Base-by-base conservation (phyloP, 257 asterid species). In the Fraxinus americana region DNA sequence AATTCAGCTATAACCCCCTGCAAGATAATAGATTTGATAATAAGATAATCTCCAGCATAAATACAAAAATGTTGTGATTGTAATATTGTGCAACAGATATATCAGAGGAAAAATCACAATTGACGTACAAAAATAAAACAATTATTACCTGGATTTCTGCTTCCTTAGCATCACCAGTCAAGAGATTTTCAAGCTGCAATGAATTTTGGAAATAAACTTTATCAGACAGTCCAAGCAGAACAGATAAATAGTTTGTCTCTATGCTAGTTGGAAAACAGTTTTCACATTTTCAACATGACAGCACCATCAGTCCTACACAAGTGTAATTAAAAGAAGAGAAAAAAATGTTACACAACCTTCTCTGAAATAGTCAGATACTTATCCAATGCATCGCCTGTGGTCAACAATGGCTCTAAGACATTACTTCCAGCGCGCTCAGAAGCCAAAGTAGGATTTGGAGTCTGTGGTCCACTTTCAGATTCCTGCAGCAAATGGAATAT, bases 1-100 rank as follows among this genome's bases (percentile, higher is more conserved):
- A 96, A 97, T 89, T 96, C 99, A 67, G 95, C 91, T 82, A 96
- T 82, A 78, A 89, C 87, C 54, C 89, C 96, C 99, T 95, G 87
- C 73, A 79, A 71, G 41, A 65, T 54, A 85, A 69, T 61, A 82
- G 30, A 69, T 17, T 34, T 67, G 48, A 30, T 43, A 23, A 21
- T 59, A 59, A 8, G 59, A 59, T n/a, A 9, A 2, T 59, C 66
- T 59, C 67, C 30, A 59, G 67, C 29, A 59, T 59, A 21, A 21
- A 19, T n/a, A 2, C 9, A 57, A n/a, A 23, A n/a, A 59, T 59
- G 27, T 67, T 79, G 73, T 38, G 16, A 10, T 61, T 61, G 32
- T 50, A 25, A 35, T 67, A 21, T n/a, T 61, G 38, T 34, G 43
- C 39, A 29, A 54, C 16, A 25, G 32, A 65, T 48, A 6, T 21